Evolutionary conservation across 257 asterid genomes (phyloP).

Genomic region (Salvia hispanica): DNA sequence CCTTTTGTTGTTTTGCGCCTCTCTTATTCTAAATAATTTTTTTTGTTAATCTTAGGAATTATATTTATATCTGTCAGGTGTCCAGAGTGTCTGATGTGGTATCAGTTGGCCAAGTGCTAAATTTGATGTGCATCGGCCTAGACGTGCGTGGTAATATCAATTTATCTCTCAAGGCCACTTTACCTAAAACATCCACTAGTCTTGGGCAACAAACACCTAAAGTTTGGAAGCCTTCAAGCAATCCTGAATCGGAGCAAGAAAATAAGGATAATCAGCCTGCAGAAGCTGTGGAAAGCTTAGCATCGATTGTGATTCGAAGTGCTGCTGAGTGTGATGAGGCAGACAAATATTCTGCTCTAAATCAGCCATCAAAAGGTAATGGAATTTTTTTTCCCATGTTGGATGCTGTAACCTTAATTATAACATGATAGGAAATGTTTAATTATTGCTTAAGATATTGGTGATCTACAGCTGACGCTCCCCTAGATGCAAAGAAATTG

Average conservation of each 20-base stretch:
- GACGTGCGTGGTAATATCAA: constrained; percentile 86
- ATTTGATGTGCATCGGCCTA: constrained; percentile 83
- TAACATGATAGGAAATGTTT: background rate
- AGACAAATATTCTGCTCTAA: constrained; percentile 48
- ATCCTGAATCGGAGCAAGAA: constrained; percentile 39
- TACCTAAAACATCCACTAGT: constrained; percentile 36
- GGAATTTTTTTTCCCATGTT: constrained; percentile 10
- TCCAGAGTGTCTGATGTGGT: constrained; percentile 74
- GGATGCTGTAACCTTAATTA: constrained; percentile 5
- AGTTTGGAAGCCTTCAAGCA: constrained; percentile 28
- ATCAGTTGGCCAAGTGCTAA: constrained; percentile 75
- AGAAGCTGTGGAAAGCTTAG: constrained; percentile 33
- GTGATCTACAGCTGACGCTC: constrained; percentile 38
- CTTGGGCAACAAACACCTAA: constrained; percentile 36
- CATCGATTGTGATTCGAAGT: constrained; percentile 76
- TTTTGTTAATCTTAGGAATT: constrained; percentile 24
- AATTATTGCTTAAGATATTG: background rate
- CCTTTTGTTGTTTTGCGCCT: background rate
- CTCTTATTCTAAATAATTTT: constrained; percentile 10
- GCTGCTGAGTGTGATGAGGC: constrained; percentile 81
- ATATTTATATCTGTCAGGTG: constrained; percentile 55
- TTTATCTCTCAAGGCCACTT: constrained; percentile 85
- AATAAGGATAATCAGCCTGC: constrained; percentile 41
- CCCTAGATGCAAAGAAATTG: constrained; percentile 58
- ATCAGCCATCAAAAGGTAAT: constrained; percentile 42